Evolutionary conservation across 2,329 filamentous ascomycete genomes (phyloP), one percentile per base, ranked within the genome.

Genomic region (Nannizzia gypsea): DNA sequence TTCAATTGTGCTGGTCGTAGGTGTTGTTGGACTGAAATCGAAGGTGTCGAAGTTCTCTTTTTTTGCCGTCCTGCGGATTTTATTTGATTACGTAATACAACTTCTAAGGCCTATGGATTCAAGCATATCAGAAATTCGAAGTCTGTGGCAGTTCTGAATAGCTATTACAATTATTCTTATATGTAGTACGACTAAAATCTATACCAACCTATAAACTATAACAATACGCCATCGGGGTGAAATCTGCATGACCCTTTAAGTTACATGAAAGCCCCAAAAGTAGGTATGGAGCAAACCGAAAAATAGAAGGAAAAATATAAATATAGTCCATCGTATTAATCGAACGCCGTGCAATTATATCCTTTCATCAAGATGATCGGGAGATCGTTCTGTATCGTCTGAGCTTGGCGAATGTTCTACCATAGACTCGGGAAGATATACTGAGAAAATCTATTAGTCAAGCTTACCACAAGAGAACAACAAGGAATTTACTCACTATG

Each of bases 401-500:
- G 13, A 9, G 26, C 9, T 15, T 20, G 26, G 13, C 3, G 50
- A 54, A 36, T 58, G 8, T 17, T 58, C 56, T 34, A 48, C 26
- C 34, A 28, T 13, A 11, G 38, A 31, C n/a, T 48, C 56, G 34
- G 56, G 56, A 4, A 58, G 22, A 34, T 58, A 58, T 6, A 58
- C 56, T 58, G 11, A 5, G 24, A 46, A 48, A 46, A 48, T n/a
- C 11, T 40, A 34, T 57, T 57, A 57, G 55, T n/a, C 13, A 15
- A 34, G n/a, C 5, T 9, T 34, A 36, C 6, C n/a, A n/a, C n/a
- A n/a, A 40, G 9, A 48, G 15, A 9, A 24, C 1, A n/a, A 24
- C 13, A 22, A 40, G 15, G 26, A 34, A 40, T 22, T n/a, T 11
- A 81, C 87, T 76, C 77, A 95, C 90, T 78, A 76, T 88, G 79